These are phyloP conservation scores for Pelargonium citronellum DNA, from an alignment of 441 rosid species.

Conservation along the genomic window DNA sequence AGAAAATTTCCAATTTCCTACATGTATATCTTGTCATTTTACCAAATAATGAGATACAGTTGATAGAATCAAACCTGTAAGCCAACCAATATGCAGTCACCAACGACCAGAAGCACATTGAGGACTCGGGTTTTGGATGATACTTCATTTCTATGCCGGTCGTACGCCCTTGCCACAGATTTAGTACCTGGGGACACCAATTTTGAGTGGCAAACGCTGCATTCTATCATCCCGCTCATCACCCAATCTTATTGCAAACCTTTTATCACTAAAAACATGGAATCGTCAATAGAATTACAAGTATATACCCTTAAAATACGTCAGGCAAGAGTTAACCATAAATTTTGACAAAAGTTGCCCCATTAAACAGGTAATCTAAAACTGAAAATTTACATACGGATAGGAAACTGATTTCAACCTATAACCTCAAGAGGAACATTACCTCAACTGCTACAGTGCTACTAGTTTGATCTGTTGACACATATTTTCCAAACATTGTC, in stretches of 20 bases:
- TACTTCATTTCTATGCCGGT: constrained; percentile 25
- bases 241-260: not conserved
- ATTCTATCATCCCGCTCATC: constrained; percentile 29
- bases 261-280: not conserved
- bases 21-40: not conserved
- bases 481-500: not conserved
- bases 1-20: not conserved
- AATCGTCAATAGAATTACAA: not conserved
- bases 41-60: not conserved
- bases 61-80: constrained; percentile 26
- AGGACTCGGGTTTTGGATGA: constrained; percentile 33
- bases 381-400: not conserved
- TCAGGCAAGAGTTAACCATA: not conserved
- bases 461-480: not conserved
- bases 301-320: not conserved
- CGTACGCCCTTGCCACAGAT: constrained; percentile 33
- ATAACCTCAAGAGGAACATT: not conserved
- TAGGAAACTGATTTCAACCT: not conserved
- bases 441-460: not conserved
- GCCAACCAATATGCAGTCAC: constrained; percentile 39
- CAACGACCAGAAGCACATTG: constrained; percentile 33
- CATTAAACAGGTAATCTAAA: not conserved
- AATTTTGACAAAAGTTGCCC: not conserved
- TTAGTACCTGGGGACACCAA: constrained; percentile 22
- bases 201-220: constrained; percentile 38